Evolutionary conservation across 257 asterid species (phyloP).

Genomic region (Solanum virginianum): DNA sequence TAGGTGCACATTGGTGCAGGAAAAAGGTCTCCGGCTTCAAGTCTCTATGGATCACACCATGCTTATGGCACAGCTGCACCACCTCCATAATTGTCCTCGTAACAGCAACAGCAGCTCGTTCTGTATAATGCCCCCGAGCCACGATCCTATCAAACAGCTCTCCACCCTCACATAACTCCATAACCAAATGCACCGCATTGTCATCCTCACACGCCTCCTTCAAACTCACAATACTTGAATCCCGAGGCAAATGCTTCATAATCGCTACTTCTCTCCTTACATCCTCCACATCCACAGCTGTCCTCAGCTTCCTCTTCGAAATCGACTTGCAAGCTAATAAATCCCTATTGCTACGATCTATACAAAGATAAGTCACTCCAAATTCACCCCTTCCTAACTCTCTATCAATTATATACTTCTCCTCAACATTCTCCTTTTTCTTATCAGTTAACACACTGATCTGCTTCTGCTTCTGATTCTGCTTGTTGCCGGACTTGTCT

Average conservation of each 20-base stretch:
- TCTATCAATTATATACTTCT: constrained; percentile 50
- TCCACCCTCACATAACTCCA: constrained; percentile 93
- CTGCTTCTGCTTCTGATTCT: constrained; percentile 21
- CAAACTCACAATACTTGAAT: constrained; percentile 71
- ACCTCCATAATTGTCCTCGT: constrained; percentile 74
- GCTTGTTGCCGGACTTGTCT: constrained; percentile 36
- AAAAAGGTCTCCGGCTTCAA: constrained; percentile 93
- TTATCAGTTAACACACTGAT: constrained; percentile 45
- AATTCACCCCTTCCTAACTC: constrained; percentile 92
- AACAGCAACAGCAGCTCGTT: constrained; percentile 80
- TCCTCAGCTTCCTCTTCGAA: constrained; percentile 83
- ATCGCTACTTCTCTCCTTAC: constrained; percentile 86
- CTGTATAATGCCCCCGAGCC: constrained; percentile 83
- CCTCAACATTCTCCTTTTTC: constrained; percentile 62
- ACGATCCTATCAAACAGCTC: constrained; percentile 90
- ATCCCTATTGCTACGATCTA: constrained; percentile 60
- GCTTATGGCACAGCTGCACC: constrained; percentile 81
- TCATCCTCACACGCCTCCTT: constrained; percentile 95
- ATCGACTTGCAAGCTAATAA: constrained; percentile 88
- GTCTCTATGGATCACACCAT: constrained; percentile 89
- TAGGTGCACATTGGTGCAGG: too few species aligned
- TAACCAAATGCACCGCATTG: constrained; percentile 82
- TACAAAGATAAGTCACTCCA: constrained; percentile 80
- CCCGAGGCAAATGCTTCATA: constrained; percentile 76
- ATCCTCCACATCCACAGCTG: constrained; percentile 91